Conservation (phyloP, 495 filamentous ascomycete genomes). For the Jackrogersella multiformis region DNA sequence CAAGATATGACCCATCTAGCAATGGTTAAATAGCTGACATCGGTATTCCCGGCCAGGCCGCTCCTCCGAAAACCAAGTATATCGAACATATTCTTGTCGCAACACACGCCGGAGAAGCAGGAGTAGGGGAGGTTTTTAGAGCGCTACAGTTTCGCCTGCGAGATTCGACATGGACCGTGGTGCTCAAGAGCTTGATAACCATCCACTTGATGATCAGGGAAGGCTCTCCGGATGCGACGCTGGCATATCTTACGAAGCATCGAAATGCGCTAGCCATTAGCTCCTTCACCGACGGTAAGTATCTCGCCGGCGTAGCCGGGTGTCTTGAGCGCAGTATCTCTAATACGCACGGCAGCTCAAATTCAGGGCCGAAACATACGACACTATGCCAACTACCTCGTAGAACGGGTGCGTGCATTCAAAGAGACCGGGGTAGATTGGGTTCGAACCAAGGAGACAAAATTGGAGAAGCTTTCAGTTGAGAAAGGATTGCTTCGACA, state of each 20-base stretch:
- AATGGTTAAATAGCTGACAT: constrained; percentile 22
- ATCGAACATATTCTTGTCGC: constrained; percentile 97
- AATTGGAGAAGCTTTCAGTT: constrained; percentile 84
- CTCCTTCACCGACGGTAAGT: constrained; percentile 90
- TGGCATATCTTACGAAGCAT: constrained; percentile 85
- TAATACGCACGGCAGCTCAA: constrained; percentile 69
- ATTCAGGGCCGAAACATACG: constrained; percentile 95
- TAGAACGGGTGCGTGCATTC: constrained; percentile 82
- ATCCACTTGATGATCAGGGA: constrained; percentile 98
- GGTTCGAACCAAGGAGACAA: constrained; percentile 82
- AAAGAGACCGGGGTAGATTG: constrained; percentile 87
- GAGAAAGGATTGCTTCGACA: constrained; percentile 94
- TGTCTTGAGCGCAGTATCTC: constrained; percentile 36
- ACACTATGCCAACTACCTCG: constrained; percentile 87
- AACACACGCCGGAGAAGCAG: constrained; percentile 93
- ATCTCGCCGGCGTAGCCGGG: constrained; percentile 3
- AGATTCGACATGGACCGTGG: constrained; percentile 96
- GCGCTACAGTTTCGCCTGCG: constrained; percentile 86
- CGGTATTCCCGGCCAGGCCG: constrained; percentile 67
- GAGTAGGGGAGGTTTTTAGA: constrained; percentile 95
- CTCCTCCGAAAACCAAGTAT: constrained; percentile 98
- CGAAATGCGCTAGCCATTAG: constrained; percentile 86
- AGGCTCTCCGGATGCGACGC: constrained; percentile 86
- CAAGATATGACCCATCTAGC: no score
- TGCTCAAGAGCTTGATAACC: constrained; percentile 95